phyloP scores from a whole-genome alignment of 306 rosid genomes.

The Echinosophora koreensis region DNA sequence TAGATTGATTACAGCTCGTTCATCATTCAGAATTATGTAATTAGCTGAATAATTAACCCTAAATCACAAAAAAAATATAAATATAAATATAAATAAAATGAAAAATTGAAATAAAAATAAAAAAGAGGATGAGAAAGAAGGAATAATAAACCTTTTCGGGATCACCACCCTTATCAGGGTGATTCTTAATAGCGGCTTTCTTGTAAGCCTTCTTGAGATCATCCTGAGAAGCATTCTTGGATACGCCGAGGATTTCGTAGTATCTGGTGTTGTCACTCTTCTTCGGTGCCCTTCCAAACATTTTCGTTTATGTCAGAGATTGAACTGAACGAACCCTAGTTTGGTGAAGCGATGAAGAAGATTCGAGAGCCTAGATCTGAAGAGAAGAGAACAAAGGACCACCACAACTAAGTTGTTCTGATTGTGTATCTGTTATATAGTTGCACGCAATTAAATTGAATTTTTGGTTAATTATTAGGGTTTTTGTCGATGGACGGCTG shows the following conservation, averaged over 20 bases:
- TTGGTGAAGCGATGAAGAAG: not conserved
- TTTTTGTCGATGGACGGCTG: conserved; percentile 40
- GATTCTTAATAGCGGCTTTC: conserved; percentile 89
- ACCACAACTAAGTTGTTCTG: not conserved
- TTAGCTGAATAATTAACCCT: no score
- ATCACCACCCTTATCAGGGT: conserved; percentile 94
- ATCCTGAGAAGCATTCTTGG: conserved; percentile 76
- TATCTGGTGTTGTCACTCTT: conserved; percentile 77
- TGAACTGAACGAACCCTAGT: not conserved
- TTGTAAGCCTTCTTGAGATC: conserved; percentile 91
- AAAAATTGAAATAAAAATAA: no score
- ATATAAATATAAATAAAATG: no score
- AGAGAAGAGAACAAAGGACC: not conserved
- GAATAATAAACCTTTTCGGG: conserved; percentile 71
- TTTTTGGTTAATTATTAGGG: not conserved
- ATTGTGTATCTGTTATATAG: not conserved
- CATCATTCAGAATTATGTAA: no score
- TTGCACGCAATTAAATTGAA: not conserved
- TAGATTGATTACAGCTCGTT: no score
- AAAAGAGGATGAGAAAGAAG: no score
- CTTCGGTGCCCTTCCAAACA: conserved; percentile 85
- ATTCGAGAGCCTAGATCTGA: not conserved
- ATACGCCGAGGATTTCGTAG: conserved; percentile 79
- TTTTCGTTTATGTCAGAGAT: not conserved
- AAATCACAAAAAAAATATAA: no score